phyloP scores from a whole-genome alignment of 1,284 basidiomycete genomes.

The Phaffia rhodozyma region DNA sequence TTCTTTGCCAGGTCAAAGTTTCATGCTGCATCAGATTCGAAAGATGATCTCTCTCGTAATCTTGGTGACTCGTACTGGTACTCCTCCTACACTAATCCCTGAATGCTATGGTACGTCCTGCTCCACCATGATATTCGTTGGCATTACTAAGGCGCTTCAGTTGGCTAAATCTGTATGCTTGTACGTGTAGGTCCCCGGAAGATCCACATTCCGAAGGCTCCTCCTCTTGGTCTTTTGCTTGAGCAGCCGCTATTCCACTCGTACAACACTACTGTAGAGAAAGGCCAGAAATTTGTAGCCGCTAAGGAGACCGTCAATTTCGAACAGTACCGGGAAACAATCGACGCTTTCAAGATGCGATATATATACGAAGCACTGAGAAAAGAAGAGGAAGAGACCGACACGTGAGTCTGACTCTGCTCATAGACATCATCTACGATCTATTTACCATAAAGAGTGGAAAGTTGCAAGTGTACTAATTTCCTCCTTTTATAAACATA shows the following conservation, averaged over 20 bases:
- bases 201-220: conserved; percentile 90
- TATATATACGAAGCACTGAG: conserved; percentile 76
- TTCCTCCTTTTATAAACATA: not conserved
- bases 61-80: conserved; percentile 59
- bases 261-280: conserved; percentile 42
- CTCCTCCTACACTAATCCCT: conserved; percentile 57
- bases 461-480: not conserved
- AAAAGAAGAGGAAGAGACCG: conserved; percentile 62
- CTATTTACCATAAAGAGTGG: not conserved
- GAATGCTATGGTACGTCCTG: conserved; percentile 39
- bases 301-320: conserved; percentile 57
- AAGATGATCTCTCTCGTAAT: conserved; percentile 94
- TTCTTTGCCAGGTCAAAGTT: conserved; percentile 56
- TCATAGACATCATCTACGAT: not conserved
- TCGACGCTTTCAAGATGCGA: conserved; percentile 67
- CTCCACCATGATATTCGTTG: not conserved
- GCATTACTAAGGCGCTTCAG: too few species aligned
- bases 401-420: conserved; percentile 47
- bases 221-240: conserved; percentile 84
- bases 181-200: conserved; percentile 45
- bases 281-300: conserved; percentile 28
- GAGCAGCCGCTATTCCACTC: conserved; percentile 68
- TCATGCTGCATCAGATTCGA: conserved; percentile 74
- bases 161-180: not conserved
- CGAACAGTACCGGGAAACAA: conserved; percentile 48